A percentile compares a stretch with the other conserved stretches of the same genome.
Conservation (phyloP, 257 asterid genomes). For the Nicotiana tomentosiformis region DNA sequence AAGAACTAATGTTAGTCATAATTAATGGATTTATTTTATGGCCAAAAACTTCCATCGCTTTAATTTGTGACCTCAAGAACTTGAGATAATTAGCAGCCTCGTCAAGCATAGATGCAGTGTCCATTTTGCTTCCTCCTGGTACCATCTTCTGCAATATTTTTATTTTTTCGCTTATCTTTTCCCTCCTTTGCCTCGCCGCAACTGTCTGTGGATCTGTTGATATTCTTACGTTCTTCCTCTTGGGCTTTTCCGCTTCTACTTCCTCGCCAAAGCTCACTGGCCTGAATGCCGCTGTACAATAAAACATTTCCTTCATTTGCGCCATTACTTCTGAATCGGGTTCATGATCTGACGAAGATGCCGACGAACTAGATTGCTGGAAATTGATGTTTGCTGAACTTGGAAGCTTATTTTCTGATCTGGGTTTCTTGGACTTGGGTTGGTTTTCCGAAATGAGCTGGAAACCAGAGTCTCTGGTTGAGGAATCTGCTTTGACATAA, state of each 20-base stretch:
- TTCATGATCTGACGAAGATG: constrained; percentile 50
- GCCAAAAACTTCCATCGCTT: constrained; percentile 59
- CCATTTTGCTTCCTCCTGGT: constrained; percentile 95
- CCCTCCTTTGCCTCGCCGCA: constrained; percentile 93
- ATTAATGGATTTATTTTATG: constrained; percentile 29
- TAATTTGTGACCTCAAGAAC: constrained; percentile 77
- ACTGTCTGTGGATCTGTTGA: constrained; percentile 91
- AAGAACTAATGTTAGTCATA: not conserved
- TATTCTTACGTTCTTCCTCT: constrained; percentile 64
- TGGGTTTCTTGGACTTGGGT: constrained; percentile 33
- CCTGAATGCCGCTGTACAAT: constrained; percentile 81
- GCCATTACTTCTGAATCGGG: constrained; percentile 84
- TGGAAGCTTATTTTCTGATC: constrained; percentile 22
- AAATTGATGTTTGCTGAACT: constrained; percentile 61
- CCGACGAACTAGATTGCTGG: constrained; percentile 47
- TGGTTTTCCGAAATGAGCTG: constrained; percentile 21
- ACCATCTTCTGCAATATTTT: constrained; percentile 82
- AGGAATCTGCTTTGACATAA: not conserved
- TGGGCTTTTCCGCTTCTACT: constrained; percentile 49
- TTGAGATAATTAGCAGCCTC: constrained; percentile 93
- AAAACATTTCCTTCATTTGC: constrained; percentile 90
- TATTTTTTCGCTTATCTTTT: constrained; percentile 82
- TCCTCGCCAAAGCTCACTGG: constrained; percentile 67
- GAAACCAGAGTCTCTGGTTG: constrained; percentile 9
- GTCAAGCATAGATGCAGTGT: constrained; percentile 97